Conservation (phyloP, 1,284 basidiomycete genomes). For the Xerocomus minutiporus region DNA sequence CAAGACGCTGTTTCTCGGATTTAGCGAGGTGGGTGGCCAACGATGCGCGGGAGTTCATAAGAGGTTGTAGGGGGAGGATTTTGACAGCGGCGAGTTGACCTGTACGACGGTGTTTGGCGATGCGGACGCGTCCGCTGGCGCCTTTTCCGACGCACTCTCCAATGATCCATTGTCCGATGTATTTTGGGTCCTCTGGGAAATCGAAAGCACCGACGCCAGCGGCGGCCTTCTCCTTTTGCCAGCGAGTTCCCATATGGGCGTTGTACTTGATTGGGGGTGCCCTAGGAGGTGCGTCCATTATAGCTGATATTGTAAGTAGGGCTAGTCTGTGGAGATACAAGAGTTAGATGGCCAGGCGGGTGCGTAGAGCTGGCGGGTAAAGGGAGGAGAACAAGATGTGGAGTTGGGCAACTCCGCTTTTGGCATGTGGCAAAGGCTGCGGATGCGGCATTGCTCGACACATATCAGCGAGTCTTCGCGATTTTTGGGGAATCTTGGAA, state of each 20-base stretch:
- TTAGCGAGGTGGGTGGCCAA: slow-evolving; percentile 70
- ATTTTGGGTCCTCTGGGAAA: slow-evolving; percentile 67
- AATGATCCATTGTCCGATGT: slow-evolving; percentile 79
- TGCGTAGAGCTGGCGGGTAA: slow-evolving; percentile 3
- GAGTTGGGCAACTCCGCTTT: slow-evolving; percentile 8
- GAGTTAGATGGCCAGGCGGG: neutral
- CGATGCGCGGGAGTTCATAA: slow-evolving; percentile 75
- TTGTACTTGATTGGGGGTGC: slow-evolving; percentile 64
- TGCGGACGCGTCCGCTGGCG: slow-evolving; percentile 91
- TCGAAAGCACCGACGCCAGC: slow-evolving; percentile 66
- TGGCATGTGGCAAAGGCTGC: slow-evolving; percentile 3
- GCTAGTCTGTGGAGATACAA: slow-evolving; percentile 16
- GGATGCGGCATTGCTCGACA: neutral
- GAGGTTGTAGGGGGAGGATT: slow-evolving; percentile 87
- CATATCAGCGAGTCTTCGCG: neutral
- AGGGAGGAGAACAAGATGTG: neutral
- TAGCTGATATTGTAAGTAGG: slow-evolving; percentile 33
- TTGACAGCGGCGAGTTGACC: slow-evolving; percentile 96
- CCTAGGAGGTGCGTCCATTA: slow-evolving; percentile 54
- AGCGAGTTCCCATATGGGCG: slow-evolving; percentile 69
- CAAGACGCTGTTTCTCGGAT: slow-evolving; percentile 84
- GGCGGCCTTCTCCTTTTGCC: slow-evolving; percentile 78
- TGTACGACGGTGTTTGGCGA: slow-evolving; percentile 85
- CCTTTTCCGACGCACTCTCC: slow-evolving; percentile 96
- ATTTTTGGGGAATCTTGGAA: neutral